These are phyloP conservation scores for Berberis thunbergii DNA, from an alignment of 164 flowering plant genomes.

Conservation along the genomic window DNA sequence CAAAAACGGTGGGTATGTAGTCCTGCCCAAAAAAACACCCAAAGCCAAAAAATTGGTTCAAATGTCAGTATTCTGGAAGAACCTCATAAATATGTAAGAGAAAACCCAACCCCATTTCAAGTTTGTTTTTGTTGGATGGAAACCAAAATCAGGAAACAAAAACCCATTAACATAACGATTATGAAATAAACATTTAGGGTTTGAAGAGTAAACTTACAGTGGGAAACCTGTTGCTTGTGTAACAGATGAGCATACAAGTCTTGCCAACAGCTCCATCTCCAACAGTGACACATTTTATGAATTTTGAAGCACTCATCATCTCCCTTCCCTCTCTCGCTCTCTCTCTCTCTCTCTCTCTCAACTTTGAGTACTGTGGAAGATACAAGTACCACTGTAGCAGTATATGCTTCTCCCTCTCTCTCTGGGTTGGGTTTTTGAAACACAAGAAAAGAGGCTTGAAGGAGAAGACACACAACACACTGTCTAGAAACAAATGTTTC, in stretches of 20 bases:
- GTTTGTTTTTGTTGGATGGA: not conserved
- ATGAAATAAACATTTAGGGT: not conserved
- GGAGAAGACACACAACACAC: too few species aligned
- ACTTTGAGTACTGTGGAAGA: too few species aligned
- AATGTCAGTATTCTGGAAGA: not conserved
- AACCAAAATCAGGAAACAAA: too few species aligned
- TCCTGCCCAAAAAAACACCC: conserved; percentile 43
- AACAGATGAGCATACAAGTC: conserved; percentile 1
- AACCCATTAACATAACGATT: too few species aligned
- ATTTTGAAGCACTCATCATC: not conserved
- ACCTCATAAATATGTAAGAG: not conserved
- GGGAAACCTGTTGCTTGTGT: not conserved
- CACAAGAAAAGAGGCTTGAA: too few species aligned
- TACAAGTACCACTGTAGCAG: too few species aligned
- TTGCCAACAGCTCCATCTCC: conserved; percentile 1
- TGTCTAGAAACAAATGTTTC: too few species aligned
- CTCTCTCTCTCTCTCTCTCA: too few species aligned
- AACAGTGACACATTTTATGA: not conserved
- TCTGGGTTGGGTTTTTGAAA: too few species aligned
- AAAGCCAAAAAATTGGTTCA: not conserved
- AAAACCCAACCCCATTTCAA: not conserved
- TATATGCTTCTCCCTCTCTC: too few species aligned
- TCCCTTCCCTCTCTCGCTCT: too few species aligned
- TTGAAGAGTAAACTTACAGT: not conserved
- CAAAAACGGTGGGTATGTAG: conserved; percentile 92